Percentiles rank a stretch among this genome's conserved stretches.
These are phyloP conservation scores for Eucalyptus curtisii DNA, from an alignment of 345 rosid genomes.

Conservation along the genomic window DNA sequence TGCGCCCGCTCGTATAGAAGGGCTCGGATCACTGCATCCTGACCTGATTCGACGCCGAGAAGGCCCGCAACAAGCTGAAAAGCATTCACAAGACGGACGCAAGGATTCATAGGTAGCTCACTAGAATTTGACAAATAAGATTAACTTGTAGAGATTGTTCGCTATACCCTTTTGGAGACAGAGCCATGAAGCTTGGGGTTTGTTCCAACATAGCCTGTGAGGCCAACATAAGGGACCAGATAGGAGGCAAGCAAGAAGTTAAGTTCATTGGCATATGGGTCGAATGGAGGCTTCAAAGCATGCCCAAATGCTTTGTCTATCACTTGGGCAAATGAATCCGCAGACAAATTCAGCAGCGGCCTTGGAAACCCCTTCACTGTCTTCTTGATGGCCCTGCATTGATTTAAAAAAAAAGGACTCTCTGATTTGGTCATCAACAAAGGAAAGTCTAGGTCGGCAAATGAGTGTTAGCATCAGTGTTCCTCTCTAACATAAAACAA, in stretches of 20 bases:
- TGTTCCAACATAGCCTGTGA: constrained; percentile 79
- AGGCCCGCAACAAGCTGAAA: constrained; percentile 69
- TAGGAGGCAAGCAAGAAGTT: constrained; percentile 68
- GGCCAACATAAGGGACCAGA: constrained; percentile 73
- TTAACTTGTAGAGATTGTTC: neutral
- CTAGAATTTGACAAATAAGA: neutral
- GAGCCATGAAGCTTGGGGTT: constrained; percentile 37
- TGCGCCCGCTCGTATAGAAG: constrained; percentile 29
- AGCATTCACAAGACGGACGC: neutral
- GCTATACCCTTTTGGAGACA: constrained; percentile 36
- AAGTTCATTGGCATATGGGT: constrained; percentile 44
- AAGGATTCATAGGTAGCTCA: neutral
- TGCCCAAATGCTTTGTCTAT: constrained; percentile 46
- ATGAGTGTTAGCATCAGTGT: neutral
- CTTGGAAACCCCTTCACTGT: constrained; percentile 67
- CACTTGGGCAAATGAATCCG: constrained; percentile 32
- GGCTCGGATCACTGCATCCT: constrained; percentile 62
- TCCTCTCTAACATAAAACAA: neutral
- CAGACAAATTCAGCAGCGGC: constrained; percentile 61
- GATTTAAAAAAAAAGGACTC: neutral
- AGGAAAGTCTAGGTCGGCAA: neutral
- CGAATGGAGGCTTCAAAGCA: constrained; percentile 44
- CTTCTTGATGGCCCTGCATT: constrained; percentile 49
- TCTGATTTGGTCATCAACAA: neutral
- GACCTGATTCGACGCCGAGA: constrained; percentile 68